Base-by-base conservation (phyloP, 331 rosid genomes). In the Cucumis variabilis region DNA sequence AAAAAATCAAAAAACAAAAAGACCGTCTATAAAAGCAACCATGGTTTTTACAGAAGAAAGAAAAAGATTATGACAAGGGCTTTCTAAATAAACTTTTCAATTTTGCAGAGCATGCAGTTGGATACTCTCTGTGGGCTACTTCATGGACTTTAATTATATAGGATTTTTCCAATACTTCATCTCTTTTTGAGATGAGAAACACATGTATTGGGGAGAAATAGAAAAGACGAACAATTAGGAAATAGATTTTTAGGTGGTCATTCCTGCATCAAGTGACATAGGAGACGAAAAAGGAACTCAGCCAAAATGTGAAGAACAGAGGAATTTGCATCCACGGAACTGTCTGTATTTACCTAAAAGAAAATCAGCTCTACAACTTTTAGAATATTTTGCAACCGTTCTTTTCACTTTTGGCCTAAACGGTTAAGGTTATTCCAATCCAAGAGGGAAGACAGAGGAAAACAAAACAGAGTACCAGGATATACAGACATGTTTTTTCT, bases 51-150 rank as follows among this genome's bases (percentile, higher is more conserved):
- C 6, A 58, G 51, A 58, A 58, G 12, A 13, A 81, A 81, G 6
- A 14, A 80, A 58, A 19, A 6, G 2, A 50, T 23, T 11, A 58
- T 30, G 70, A 81, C 30, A 16, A 13, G 51, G 15, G 63, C 11
- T 50, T 50, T 51, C 60, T 16, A 25, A 11, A 60, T 81, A 81
- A 19, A 60, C 50, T 15, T 28, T 81, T 81, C 85, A 60, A 58
- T 60, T 77, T 28, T 58, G 78, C 24, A 72, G 50, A 33, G 85
- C 21, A 60, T 60, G 71, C 85, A 81, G 85, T 30, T 17, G 51
- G 85, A 81, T 28, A 30, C 27, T 10, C 69, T 25, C 30, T 28
- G 65, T 11, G 70, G 70, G 44, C 37, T 7, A 2, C 66, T 78
- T 50, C 13, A 13, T 5, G 37, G 65, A 27, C 53, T 17, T 58